Evolutionary conservation across 495 filamentous ascomycete species (phyloP).

Genomic region (Aspergillus diversus): DNA sequence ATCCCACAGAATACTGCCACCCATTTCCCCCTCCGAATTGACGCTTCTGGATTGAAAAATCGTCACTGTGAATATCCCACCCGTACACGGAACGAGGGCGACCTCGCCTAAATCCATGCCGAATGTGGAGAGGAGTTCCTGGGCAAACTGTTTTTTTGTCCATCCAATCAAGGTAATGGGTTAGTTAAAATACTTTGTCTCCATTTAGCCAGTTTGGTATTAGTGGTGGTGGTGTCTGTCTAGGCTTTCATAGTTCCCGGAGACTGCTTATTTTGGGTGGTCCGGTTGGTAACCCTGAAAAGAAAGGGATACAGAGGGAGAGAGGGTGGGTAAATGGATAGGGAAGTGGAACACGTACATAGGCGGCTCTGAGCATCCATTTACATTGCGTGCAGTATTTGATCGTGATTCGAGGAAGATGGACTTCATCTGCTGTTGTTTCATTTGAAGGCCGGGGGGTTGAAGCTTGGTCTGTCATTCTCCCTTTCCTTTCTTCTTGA

Average conservation of each 20-base stretch:
- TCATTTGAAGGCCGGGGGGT: neutral
- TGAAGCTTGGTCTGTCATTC: neutral
- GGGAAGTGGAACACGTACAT: slow-evolving; percentile 55
- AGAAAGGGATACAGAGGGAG: neutral
- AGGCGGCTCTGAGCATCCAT: slow-evolving; percentile 89
- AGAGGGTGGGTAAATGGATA: neutral
- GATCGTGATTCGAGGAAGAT: slow-evolving; percentile 70
- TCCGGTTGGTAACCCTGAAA: neutral
- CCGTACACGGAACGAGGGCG: slow-evolving; percentile 82
- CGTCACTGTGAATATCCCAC: slow-evolving; percentile 79
- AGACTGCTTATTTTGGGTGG: neutral
- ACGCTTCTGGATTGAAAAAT: slow-evolving; percentile 45
- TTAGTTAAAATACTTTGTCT: neutral
- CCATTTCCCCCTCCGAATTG: slow-evolving; percentile 21
- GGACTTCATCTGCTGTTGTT: slow-evolving; percentile 29
- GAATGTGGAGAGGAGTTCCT: slow-evolving; percentile 98
- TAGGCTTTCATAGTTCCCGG: neutral
- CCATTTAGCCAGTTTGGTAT: neutral
- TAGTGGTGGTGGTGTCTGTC: neutral
- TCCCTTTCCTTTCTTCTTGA: neutral
- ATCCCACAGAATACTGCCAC: slow-evolving; percentile 76
- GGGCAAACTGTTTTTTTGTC: slow-evolving; percentile 67
- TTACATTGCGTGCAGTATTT: slow-evolving; percentile 84
- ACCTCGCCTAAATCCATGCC: slow-evolving; percentile 83
- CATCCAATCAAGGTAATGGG: neutral